phyloP scores from a whole-genome alignment of 805 yeast genomes.

The Candida loeiensis region DNA sequence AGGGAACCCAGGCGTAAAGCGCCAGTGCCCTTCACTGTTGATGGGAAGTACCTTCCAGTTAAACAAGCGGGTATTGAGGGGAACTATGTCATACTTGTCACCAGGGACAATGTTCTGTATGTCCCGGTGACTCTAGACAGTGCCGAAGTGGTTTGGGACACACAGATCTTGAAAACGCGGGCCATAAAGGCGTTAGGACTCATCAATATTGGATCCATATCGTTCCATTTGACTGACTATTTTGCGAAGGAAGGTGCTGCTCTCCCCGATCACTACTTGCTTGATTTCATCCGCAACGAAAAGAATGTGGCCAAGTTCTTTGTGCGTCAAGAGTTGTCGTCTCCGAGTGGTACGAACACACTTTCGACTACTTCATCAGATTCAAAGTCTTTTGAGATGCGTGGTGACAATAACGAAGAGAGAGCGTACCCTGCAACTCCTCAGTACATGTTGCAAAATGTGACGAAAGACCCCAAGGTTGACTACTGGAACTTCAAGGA shows the following conservation, averaged over 20 bases:
- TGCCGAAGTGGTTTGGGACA: conserved; percentile 16
- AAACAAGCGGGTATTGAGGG: conserved; percentile 6
- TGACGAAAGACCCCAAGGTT: conserved; percentile 33
- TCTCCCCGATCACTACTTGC: conserved; percentile 47
- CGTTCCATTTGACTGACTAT: conserved; percentile 67
- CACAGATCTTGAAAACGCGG: conserved; percentile 32
- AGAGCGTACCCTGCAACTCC: conserved; percentile 63
- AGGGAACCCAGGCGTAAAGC: not conserved
- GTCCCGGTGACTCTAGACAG: conserved; percentile 40
- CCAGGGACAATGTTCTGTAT: conserved; percentile 60
- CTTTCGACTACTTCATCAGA: conserved; percentile 50
- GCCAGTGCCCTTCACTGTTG: conserved; percentile 12
- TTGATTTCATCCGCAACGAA: conserved; percentile 27
- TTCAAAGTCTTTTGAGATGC: conserved; percentile 50
- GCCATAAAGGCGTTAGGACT: conserved; percentile 37
- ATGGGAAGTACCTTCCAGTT: conserved; percentile 25
- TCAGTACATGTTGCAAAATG: conserved; percentile 51
- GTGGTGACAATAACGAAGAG: conserved; percentile 36
- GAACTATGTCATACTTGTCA: conserved; percentile 46
- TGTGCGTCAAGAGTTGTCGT: conserved; percentile 30
- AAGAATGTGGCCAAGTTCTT: conserved; percentile 32
- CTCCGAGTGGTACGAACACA: conserved; percentile 32
- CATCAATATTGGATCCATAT: conserved; percentile 27
- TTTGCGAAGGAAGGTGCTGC: conserved; percentile 56
- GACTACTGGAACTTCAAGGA: conserved; percentile 63